A percentile compares a stretch with the other conserved stretches of the same genome.
These are phyloP conservation scores for Bacterosira constricta DNA, from an alignment of 108 stramenopile genomes.

Conservation along the genomic window DNA sequence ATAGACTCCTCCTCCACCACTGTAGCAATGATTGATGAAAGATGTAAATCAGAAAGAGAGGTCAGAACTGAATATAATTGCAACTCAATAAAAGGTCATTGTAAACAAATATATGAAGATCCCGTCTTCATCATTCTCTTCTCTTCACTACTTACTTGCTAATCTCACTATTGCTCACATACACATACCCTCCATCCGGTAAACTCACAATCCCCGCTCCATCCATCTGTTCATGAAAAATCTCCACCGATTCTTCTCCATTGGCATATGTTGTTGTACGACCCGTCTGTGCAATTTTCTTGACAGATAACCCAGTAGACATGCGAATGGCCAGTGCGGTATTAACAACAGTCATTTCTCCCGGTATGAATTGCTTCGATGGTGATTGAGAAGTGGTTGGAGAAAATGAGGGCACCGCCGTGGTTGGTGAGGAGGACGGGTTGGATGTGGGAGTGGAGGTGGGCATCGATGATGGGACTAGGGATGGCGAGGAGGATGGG, in stretches of 20 bases:
- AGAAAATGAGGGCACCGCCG: not conserved
- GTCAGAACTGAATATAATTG: not conserved
- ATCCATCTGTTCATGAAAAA: not conserved
- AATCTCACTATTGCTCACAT: constrained; percentile 19
- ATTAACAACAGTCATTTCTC: not conserved
- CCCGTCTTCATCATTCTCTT: constrained; percentile 1
- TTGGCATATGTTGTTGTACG: not conserved
- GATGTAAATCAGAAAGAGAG: not conserved
- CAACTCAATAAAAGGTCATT: not conserved
- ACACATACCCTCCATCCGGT: constrained; percentile 18
- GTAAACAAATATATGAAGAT: too few relatives aligned
- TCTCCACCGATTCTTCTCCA: not conserved
- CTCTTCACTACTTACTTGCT: too few relatives aligned
- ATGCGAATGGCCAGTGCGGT: not conserved
- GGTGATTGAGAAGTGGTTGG: not conserved
- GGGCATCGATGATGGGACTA: not conserved
- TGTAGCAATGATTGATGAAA: not conserved
- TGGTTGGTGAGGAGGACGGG: not conserved
- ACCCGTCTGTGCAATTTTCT: constrained; percentile 3
- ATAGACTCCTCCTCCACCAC: too few relatives aligned
- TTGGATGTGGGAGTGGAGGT: not conserved
- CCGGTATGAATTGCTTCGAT: constrained; percentile 4
- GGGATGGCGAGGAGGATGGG: not conserved
- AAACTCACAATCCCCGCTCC: constrained; percentile 6
- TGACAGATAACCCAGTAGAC: not conserved